A percentile compares a stretch with the other conserved stretches of the same genome.
These are phyloP conservation scores for Cryptococcus floricola DNA, from an alignment of 1,284 basidiomycete species.

Conservation along the genomic window DNA sequence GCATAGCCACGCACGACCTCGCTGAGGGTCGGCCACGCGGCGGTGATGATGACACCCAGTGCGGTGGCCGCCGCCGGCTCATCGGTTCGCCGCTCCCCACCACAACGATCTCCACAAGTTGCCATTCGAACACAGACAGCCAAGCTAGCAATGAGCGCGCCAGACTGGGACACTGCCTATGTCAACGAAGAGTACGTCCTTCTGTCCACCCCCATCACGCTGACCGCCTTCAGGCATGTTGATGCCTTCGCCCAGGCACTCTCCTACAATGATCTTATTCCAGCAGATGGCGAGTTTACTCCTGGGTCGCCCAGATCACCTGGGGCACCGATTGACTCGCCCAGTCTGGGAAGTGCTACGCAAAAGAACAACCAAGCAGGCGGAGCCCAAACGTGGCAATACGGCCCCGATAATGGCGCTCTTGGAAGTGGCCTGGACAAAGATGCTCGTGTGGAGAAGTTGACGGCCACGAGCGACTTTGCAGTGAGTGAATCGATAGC, in stretches of 20 bases:
- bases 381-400: constrained; percentile 22
- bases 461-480: constrained; percentile 86
- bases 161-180: constrained; percentile 55
- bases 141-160: not conserved
- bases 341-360: not conserved
- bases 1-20: no score
- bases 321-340: constrained; percentile 14
- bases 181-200: constrained; percentile 63
- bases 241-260: constrained; percentile 45
- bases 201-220: not conserved
- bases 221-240: constrained; percentile 35
- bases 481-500: constrained; percentile 52
- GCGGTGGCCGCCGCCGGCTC: not conserved
- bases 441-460: constrained; percentile 60
- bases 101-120: not conserved
- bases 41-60: not conserved
- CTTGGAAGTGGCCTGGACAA: constrained; percentile 14
- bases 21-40: not conserved
- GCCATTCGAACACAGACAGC: not conserved
- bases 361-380: not conserved
- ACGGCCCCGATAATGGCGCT: constrained; percentile 29
- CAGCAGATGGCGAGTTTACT: constrained; percentile 29
- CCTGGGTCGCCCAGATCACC: constrained; percentile 31
- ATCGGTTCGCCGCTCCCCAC: not conserved
- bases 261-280: constrained; percentile 30